Evolutionary conservation across 2,329 filamentous ascomycete species (phyloP), one percentile per base, ranked within the genome.

Genomic region (Acephala macrosclerotiorum): DNA sequence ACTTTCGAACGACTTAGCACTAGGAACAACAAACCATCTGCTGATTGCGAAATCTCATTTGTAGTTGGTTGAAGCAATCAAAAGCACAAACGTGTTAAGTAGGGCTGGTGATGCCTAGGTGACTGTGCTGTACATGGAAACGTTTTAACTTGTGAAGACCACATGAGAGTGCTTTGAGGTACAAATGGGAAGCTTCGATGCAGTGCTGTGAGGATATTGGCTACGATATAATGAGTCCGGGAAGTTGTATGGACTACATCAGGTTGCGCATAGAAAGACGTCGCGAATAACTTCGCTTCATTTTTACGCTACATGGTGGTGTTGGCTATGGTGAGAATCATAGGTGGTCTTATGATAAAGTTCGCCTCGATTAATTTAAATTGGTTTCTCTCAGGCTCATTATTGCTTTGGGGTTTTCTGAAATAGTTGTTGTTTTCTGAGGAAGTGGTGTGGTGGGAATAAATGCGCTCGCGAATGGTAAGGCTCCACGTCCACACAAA

Each of bases 401-500:
- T 42, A 42, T 16, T 42, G 4, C 40, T 42, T 12, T 42, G 16
- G 16, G 40, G 40, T 42, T 2, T 42, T 42, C n/a, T n/a, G 40
- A 42, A 16, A 40, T 40, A 40, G 40, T n/a, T 18, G 40, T 42
- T 42, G 40, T 42, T n/a, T 6, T 42, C n/a, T 18, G 25, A 56
- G 51, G 25, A 56, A 33, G 51, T 33, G 22, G 33, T 14, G 25
- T 56, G 22, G 14, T 7, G 51, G n/a, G 12, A 12, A 56, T 12
- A 26, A 29, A n/a, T 8, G 20, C 11, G 51, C 12, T 25, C 11
- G 51, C 51, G 51, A 56, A 56, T 56, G 51, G 33, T n/a, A 16
- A 56, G n/a, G 25, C 51, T 56, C 51, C 51, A 56, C 51, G 51
- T 56, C 51, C 51, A 56, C 11, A 25, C 51, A 14, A 56, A 35